Evolutionary conservation across 805 yeast species (phyloP), one percentile per base, ranked within the genome.

Genomic region (Isabelozyma gotoi): DNA sequence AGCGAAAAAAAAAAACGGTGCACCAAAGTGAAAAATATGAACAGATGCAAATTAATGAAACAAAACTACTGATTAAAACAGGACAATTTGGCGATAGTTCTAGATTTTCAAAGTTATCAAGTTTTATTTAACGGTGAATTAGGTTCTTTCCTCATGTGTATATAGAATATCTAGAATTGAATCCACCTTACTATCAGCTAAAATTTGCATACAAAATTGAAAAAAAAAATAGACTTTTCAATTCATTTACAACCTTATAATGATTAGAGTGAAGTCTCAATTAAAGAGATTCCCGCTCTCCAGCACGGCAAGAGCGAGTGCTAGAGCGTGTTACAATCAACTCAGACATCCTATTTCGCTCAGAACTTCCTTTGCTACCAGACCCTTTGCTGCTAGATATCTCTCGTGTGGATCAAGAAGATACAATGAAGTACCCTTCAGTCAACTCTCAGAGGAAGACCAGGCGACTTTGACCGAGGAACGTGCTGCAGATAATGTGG

Each of bases 401-500:
- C 12, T 24, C 29, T 10, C n/a, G 10, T 11, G 7, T 2, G 18
- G 18, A 16, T 10, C 36, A 7, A 15, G 36, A 34, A 34, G 5
- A 34, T n/a, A 21, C 7, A 36, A 24, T 24, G 40, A 38, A 29
- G 21, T 29, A 11, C n/a, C 33, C 2, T 38, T 21, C 6, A 15
- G 15, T 4, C 19, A 33, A 21, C 43, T 63, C 12, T 41, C 59
- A 4, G 59, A 49, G 20, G 86, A 80, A 15, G 71, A 73, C 37
- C 68, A 68, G 50, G 78, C 67, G 29, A 44, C 67, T 3, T 64
- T 84, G 12, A 69, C 70, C 1, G 84, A 80, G 48, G 88, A 84
- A 49, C 73, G 98, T 44, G 96, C 87, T 5, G 78, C 75, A 11
- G 99, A 94, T 58, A 78, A 80, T 24, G 97, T 88, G 19, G 99